Conservation (phyloP, 2,329 filamentous ascomycete species). For the Lasiodiplodia citricola region DNA sequence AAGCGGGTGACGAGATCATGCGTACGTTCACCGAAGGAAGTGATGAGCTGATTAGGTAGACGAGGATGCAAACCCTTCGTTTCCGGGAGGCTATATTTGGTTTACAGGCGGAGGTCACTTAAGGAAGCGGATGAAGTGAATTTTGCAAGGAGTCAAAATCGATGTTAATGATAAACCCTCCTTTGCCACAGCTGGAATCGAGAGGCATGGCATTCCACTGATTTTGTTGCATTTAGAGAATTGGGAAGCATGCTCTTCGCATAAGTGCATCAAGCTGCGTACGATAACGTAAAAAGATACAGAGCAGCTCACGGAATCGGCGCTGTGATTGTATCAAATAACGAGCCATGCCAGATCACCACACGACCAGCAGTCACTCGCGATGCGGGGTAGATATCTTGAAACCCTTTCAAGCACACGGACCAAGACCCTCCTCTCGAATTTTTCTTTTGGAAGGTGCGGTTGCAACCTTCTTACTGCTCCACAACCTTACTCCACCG, state of each 20-base stretch:
- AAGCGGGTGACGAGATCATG: not conserved
- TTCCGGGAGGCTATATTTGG: not conserved
- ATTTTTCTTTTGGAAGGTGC: not conserved
- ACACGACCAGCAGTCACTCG: not conserved
- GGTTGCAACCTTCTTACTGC: not conserved
- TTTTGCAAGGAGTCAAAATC: not conserved
- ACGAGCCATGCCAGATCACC: not conserved
- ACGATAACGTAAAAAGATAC: not conserved
- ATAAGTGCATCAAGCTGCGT: not conserved
- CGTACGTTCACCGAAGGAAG: not conserved
- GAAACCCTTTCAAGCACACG: constrained; percentile 3
- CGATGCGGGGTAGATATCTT: constrained; percentile 3
- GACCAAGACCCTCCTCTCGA: constrained; percentile 1
- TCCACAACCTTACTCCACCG: not conserved
- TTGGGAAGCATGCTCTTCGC: not conserved
- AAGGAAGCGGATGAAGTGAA: not conserved
- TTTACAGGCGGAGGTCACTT: too few species aligned
- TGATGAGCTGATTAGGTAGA: constrained; percentile 1
- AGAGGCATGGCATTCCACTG: not conserved
- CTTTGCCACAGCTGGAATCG: too few species aligned
- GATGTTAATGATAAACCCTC: too few species aligned
- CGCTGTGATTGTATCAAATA: not conserved
- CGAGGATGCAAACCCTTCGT: not conserved
- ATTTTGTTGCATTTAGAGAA: not conserved
- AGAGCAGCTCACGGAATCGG: not conserved